Percentiles rank a stretch among this genome's conserved stretches.
These are phyloP conservation scores for Colletotrichum echinochloae DNA, from an alignment of 2,329 filamentous ascomycete species.

Conservation along the genomic window DNA sequence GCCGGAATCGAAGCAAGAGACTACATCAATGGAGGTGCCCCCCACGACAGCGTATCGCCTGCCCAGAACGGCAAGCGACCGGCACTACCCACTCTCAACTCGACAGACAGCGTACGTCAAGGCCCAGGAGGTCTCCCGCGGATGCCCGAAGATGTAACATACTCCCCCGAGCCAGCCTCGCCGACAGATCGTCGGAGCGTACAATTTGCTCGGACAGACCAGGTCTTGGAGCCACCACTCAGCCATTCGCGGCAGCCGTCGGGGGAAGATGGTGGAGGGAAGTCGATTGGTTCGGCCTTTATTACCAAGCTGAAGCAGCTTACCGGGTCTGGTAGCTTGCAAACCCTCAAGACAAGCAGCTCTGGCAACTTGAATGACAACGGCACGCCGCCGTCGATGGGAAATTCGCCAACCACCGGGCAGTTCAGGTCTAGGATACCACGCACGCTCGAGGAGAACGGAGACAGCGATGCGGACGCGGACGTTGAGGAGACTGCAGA, in stretches of 20 bases:
- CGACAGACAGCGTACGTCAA: slow-evolving; percentile 32
- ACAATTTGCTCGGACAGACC: slow-evolving; percentile 75
- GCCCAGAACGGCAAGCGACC: slow-evolving; percentile 29
- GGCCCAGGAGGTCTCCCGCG: slow-evolving; percentile 25
- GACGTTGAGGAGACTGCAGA: slow-evolving; percentile 90
- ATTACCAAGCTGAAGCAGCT: slow-evolving; percentile 85
- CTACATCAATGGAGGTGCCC: slow-evolving; percentile 53
- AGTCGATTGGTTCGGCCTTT: slow-evolving; percentile 73
- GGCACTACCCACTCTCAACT: slow-evolving; percentile 34
- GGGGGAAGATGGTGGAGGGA: slow-evolving; percentile 71
- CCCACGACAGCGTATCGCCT: slow-evolving; percentile 49
- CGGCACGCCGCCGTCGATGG: slow-evolving; percentile 53
- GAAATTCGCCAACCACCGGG: slow-evolving; percentile 61
- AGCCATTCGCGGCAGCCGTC: slow-evolving; percentile 73
- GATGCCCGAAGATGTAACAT: slow-evolving; percentile 41
- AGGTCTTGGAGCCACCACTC: slow-evolving; percentile 59
- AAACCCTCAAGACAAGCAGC: slow-evolving; percentile 57
- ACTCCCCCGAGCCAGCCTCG: slow-evolving; percentile 47
- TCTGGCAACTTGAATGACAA: slow-evolving; percentile 50
- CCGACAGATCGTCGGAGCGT: slow-evolving; percentile 71
- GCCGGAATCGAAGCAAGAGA: slow-evolving; percentile 48
- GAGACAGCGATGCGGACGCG: slow-evolving; percentile 77
- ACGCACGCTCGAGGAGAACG: slow-evolving; percentile 64
- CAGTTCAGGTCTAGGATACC: slow-evolving; percentile 63
- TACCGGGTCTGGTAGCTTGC: slow-evolving; percentile 64